Evolutionary conservation across 139 green algal species (phyloP), one percentile per base, ranked within the genome.

Genomic region (Nannochloris sp.): DNA sequence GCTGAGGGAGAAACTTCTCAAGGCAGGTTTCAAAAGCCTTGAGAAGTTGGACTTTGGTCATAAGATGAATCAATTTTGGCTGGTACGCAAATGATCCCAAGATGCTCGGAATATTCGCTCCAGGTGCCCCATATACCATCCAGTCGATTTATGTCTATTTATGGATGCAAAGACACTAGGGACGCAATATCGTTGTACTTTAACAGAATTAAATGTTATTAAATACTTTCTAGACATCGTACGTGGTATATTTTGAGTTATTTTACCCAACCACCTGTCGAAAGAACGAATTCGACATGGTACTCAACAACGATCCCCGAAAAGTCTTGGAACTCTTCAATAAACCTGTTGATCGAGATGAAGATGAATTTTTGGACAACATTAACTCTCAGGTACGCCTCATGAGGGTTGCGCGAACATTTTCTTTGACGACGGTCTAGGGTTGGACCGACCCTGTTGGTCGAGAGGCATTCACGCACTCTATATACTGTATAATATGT

Each of bases 301-400:
- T 66, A 25, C 16, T 66, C 25, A 66, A 66, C 11, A 66, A 55
- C 14, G 60, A 66, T 12, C 60, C 60, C 13, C n/a, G 60, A 53
- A 31, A 29, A 6, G 31, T 66, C 40, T 66, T 66, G n/a, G 60
- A 66, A 13, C 20, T 66, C n/a, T 49, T 64, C 20, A 56, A 28
- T 28, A 64, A 64, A 53, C 60, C 36, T 17, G 60, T 59, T 31
- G 60, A 53, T 43, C 17, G 23, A 12, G 36, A 66, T 25, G 60
- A 66, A 20, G 36, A 66, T 37, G 36, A 55, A 40, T 59, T 56
- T n/a, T 17, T 55, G 26, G 36, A 55, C 13, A 66, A 59, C n/a
- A 20, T 56, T 25, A 40, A 66, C 40, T 20, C n/a, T 13, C 4
- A 66, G 16, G 60, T 66, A 45, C 37, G 60, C 17, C 20, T 26